Evolutionary conservation across 441 rosid genomes (phyloP), one percentile per base, ranked within the genome.

Genomic region (Adansonia grandidieri): DNA sequence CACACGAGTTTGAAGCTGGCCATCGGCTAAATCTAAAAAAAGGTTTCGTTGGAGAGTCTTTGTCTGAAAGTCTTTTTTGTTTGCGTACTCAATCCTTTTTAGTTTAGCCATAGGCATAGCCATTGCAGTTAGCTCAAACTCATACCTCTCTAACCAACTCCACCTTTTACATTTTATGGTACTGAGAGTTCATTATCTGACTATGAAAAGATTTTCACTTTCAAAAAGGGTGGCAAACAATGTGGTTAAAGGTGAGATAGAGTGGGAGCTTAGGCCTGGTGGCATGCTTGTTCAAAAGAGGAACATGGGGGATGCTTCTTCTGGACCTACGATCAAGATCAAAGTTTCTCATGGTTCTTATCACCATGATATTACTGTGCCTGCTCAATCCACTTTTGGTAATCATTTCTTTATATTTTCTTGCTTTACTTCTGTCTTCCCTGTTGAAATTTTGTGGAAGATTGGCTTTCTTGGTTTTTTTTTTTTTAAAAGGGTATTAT

Each of bases 271-370:
- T 51, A 83, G 89, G 70, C 91, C 89, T 57, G 86, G 85, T 63
- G 89, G 92, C 24, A 86, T 86, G 91, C 88, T 89, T 42, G 91
- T 88, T 65, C 92, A 89, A 65, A 85, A 81, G 85, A 85, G 91
- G 81, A 84, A 82, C 42, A 61, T 66, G 42, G 86, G 78, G 17
- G 80, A 61, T 78, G 78, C 57, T 66, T 50, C 81, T 66, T 79
- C 80, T 10, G 82, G 85, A 0, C 86, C 89, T 11, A 74, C 67
- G 82, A 88, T 89, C 86, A 84, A 84, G 75, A 83, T 86, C 84
- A 83, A 78, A 75, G 89, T 88, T 67, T 86, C 90, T 65, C 76
- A 83, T 72, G 86, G 82, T 60, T 85, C 89, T 54, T 84, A 74
- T 69, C 89, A 83, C 83, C 84, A 80, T 77, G 87, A 88, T 44